Conservation (phyloP, 805 yeast genomes). For the Debaryomyces castellii region DNA sequence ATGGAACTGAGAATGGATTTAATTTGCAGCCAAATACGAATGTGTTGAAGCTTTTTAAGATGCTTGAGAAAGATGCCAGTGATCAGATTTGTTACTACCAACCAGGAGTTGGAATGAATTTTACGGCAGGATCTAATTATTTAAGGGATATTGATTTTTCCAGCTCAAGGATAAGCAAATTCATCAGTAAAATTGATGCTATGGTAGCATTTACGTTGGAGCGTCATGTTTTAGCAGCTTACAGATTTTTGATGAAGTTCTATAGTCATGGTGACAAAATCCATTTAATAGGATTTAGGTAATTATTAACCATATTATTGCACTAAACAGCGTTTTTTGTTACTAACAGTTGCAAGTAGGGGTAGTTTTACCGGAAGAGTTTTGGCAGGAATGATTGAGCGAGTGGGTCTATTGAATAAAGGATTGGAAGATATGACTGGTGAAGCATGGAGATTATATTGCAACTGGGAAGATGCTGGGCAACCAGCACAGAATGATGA, state of each 20-base stretch:
- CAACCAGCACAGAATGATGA: constrained; percentile 50
- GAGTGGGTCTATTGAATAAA: constrained; percentile 55
- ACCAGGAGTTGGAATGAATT: constrained; percentile 63
- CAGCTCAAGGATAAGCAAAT: constrained; percentile 4
- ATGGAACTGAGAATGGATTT: constrained; percentile 62
- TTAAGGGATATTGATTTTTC: constrained; percentile 17
- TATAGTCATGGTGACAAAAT: constrained; percentile 52
- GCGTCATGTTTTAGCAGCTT: constrained; percentile 58
- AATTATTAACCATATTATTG: constrained; percentile 5
- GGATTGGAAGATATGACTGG: constrained; percentile 57
- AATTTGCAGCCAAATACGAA: constrained; percentile 57
- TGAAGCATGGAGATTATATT: constrained; percentile 64
- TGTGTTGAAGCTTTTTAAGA: constrained; percentile 50
- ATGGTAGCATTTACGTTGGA: constrained; percentile 55
- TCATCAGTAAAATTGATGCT: constrained; percentile 33
- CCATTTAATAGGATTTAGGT: constrained; percentile 57
- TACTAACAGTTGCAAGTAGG: constrained; percentile 27
- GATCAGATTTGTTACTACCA: constrained; percentile 61
- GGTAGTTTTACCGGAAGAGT: constrained; percentile 70
- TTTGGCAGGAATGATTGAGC: constrained; percentile 62
- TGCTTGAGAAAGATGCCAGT: constrained; percentile 46
- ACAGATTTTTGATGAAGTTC: constrained; percentile 48
- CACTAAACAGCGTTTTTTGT: not conserved
- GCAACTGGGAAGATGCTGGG: constrained; percentile 59
- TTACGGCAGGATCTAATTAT: constrained; percentile 38